phyloP scores from a whole-genome alignment of 768 basidiomycete species.

The Mycena vulgaris region DNA sequence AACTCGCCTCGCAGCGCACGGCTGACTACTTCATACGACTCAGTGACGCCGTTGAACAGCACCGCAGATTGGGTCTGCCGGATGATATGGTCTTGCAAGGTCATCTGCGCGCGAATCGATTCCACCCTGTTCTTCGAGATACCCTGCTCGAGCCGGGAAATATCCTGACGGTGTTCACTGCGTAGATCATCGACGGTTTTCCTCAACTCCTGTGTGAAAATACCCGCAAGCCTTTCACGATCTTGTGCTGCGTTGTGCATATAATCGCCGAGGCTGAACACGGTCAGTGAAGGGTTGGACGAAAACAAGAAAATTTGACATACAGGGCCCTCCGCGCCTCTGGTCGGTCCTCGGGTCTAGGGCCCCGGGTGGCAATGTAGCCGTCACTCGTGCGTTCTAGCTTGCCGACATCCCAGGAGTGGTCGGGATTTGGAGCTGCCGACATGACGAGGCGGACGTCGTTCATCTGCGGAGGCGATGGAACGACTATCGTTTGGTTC shows the following conservation, averaged over 20 bases:
- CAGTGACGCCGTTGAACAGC: neutral
- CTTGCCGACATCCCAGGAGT: conserved; percentile 9
- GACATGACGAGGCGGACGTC: neutral
- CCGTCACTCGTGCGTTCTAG: neutral
- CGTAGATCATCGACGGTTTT: neutral
- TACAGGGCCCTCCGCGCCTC: neutral
- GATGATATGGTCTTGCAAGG: neutral
- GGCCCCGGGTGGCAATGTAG: neutral
- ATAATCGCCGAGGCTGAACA: conserved; percentile 4
- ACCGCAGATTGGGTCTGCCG: neutral
- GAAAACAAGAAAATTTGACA: conserved; percentile 14
- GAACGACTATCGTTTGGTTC: neutral
- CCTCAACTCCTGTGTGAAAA: neutral
- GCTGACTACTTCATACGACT: neutral
- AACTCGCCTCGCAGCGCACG: conserved; percentile 2
- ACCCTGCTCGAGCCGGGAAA: neutral
- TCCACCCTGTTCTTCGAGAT: neutral
- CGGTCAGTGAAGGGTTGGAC: conserved; percentile 13
- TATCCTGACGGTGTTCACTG: neutral
- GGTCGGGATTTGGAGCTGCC: conserved; percentile 12
- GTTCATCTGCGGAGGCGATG: neutral
- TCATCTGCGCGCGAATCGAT: neutral
- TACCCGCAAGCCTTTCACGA: neutral
- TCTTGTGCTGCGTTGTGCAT: neutral
- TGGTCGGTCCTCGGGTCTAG: conserved; percentile 1